These are phyloP conservation scores for Phytophthora syringae DNA, from an alignment of 352 stramenopile genomes.

Conservation along the genomic window DNA sequence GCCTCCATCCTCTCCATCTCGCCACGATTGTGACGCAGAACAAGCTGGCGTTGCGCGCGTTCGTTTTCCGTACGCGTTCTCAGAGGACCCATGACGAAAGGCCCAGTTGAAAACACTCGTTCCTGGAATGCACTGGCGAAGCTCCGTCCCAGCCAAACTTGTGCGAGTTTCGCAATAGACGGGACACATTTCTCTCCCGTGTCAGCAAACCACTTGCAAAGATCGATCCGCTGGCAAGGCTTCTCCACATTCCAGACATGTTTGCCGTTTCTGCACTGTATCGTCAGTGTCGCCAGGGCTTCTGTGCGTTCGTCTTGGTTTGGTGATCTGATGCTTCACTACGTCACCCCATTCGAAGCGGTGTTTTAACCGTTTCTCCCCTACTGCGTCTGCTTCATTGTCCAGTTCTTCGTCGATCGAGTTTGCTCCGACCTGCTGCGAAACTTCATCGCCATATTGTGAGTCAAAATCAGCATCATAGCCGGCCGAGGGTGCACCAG, in stretches of 20 bases:
- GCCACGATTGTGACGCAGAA: too few relatives aligned
- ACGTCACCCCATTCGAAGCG: background rate
- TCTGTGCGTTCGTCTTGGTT: background rate
- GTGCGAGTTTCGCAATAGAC: too few relatives aligned
- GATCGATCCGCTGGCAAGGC: too few relatives aligned
- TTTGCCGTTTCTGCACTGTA: background rate
- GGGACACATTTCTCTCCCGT: too few relatives aligned
- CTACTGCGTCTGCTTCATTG: background rate
- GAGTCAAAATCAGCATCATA: background rate
- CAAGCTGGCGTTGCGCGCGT: background rate
- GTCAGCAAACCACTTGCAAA: too few relatives aligned
- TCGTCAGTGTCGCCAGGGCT: background rate
- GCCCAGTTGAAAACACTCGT: background rate
- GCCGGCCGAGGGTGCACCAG: too few relatives aligned
- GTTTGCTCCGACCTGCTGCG: background rate
- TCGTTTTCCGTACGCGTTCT: background rate
- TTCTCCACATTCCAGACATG: background rate
- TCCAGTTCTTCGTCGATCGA: background rate
- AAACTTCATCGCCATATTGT: background rate
- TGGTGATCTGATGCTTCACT: background rate
- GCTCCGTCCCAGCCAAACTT: background rate
- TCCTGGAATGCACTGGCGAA: background rate
- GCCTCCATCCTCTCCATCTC: too few relatives aligned
- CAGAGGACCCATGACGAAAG: background rate
- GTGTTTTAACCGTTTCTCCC: background rate